Evolutionary conservation across 1,284 basidiomycete species (phyloP), one percentile per base, ranked within the genome.

Genomic region (Leccinum subrobustum): DNA sequence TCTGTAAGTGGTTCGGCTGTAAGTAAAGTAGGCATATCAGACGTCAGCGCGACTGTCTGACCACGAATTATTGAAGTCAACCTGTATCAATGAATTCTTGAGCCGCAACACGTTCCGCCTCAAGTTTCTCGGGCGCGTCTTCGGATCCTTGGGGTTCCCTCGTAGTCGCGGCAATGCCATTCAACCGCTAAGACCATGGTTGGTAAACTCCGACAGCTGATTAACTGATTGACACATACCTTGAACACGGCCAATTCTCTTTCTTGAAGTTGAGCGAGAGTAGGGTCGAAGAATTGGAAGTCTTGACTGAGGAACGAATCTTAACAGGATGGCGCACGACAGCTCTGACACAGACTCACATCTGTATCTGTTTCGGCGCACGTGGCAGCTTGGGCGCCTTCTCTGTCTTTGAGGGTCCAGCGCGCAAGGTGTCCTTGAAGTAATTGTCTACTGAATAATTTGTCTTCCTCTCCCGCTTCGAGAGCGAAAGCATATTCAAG

Each of bases 401-500:
- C 63, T 95, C 93, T 1, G 83, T 78, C 75, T 95, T 95, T 27
- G 85, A 83, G 2, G 89, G 85, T 4, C 90, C 86, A 44, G 85
- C 87, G 51, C 91, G 89, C 76, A 98, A 83, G 0, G 92, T 92
- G 73, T 97, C 95, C 76, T 96, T 93, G 83, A 96, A 98, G 75
- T 96, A 96, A 59, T 84, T 88, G 70, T 96, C 93, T 39, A 98
- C 93, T 1, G 92, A 95, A 76, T 99, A 98, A 73, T 98, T 98
- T 58, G 87, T 85, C 78, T 98, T 98, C 58, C 96, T 87, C 76
- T 99, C 96, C 27, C 97, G 87, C 79, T 99, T 99, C 47, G 93
- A 93, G 16, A 97, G 83, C 59, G 96, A 94, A 53, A 99, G 88
- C 73, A 95, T 87, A 66, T 90, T 89, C 71, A 93, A 79, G 67